Percentiles rank a stretch among this genome's conserved stretches.
phyloP scores from a whole-genome alignment of 352 stramenopile species.

The Globisporangium cederbergense region DNA sequence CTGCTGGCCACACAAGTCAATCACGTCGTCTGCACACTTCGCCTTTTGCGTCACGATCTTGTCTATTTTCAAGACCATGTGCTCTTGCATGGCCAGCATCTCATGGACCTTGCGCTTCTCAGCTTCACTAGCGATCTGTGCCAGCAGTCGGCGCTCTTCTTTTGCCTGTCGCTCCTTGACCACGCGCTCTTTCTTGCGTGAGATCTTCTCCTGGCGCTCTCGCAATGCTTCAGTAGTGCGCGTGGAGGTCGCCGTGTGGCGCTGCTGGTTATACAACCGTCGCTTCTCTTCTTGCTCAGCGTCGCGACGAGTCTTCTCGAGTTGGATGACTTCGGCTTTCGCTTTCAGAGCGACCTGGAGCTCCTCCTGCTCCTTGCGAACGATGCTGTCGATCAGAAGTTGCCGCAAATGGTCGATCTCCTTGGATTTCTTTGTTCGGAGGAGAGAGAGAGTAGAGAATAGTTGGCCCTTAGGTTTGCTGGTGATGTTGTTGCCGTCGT shows the following conservation, averaged over 20 bases:
- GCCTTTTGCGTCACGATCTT: slow-evolving; percentile 48
- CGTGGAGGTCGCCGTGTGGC: slow-evolving; percentile 41
- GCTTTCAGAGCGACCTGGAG: slow-evolving; percentile 38
- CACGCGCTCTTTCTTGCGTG: slow-evolving; percentile 48
- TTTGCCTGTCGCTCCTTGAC: slow-evolving; percentile 56
- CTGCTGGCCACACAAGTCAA: slow-evolving; percentile 32
- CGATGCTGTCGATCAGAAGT: slow-evolving; percentile 35
- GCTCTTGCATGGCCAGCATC: slow-evolving; percentile 43
- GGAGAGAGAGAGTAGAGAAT: slow-evolving; percentile 2
- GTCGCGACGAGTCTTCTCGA: slow-evolving; percentile 44
- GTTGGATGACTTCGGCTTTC: slow-evolving; percentile 46
- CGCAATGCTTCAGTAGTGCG: slow-evolving; percentile 58
- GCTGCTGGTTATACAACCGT: slow-evolving; percentile 41
- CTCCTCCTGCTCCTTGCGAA: slow-evolving; percentile 46
- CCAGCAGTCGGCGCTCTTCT: slow-evolving; percentile 48
- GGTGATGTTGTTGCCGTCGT: background rate
- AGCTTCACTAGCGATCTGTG: slow-evolving; percentile 34
- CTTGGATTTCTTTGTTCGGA: slow-evolving; percentile 1
- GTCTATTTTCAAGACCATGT: slow-evolving; percentile 57
- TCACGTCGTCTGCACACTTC: slow-evolving; percentile 42
- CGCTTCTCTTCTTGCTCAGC: slow-evolving; percentile 47
- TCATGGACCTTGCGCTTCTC: slow-evolving; percentile 42
- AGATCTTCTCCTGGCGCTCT: slow-evolving; percentile 64
- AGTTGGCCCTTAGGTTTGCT: background rate
- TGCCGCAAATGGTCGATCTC: slow-evolving; percentile 29